Evolutionary conservation across 176 grass and related monocot genomes (phyloP), one percentile per base, ranked within the genome.

Genomic region (Carex littledalei): DNA sequence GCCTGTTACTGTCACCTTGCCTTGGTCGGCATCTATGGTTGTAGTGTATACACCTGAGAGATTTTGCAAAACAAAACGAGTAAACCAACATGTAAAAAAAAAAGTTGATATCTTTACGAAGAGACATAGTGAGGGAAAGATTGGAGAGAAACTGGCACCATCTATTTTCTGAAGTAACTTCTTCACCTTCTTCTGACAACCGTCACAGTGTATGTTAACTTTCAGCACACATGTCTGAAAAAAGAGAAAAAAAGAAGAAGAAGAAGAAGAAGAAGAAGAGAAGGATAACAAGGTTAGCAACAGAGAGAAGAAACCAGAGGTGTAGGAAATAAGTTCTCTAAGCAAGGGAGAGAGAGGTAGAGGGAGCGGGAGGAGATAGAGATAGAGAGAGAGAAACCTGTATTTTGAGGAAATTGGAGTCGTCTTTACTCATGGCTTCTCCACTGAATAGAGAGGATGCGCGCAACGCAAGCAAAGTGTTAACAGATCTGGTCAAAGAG

Each of bases 171-270:
- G 85, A 35, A 97, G 92, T 62, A 97, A 86, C 86, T 97, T 97
- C 92, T 93, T 97, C 16, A 97, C 92, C 86, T 97, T 97, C 89
- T 94, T 94, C 87, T 91, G 90, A 78, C 94, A 97, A 6, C 94
- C 94, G 70, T 97, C 92, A 34, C 94, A 97, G 84, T 97, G 94
- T n/a, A 97, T 93, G 86, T 94, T 92, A 43, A 97, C 94, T 68
- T 94, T 97, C 34, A 97, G 67, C 59, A 94, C 87, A 50, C 86
- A 93, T 31, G 90, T 97, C 94, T 97, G 89, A 1, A 60, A n/a
- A 76, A 37, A 39, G 5, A 39, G 5, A 77, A 3, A 52, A 17
- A 75, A 81, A 76, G 49, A 86, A 3, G 21, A 59, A 73, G 16
- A 65, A 80, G 45, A 29, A 64, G 49, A 86, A 3, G 34, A 59